Percentiles rank a stretch among this genome's conserved stretches.
Conservation (phyloP, 768 basidiomycete species). For the Phlebiopsis flavidoalba region DNA sequence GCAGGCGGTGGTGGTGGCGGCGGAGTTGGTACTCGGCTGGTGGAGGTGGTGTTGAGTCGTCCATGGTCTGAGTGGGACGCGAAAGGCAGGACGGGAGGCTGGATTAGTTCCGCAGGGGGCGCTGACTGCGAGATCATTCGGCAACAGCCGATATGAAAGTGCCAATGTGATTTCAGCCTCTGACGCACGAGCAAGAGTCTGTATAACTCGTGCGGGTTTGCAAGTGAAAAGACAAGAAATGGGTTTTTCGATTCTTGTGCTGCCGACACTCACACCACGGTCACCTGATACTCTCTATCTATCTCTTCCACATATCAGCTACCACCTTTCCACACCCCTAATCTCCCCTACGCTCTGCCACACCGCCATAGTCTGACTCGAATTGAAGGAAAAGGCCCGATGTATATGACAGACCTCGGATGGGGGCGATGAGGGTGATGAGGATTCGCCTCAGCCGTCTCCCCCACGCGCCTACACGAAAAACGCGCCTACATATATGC, state of each 20-base stretch:
- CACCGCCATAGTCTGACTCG: neutral
- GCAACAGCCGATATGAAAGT: too few species aligned
- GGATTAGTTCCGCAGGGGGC: neutral
- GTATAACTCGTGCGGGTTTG: neutral
- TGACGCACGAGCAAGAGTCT: neutral
- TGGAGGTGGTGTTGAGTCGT: slow-evolving; percentile 25
- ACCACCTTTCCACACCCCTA: neutral
- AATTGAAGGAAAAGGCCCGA: neutral
- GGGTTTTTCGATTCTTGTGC: neutral
- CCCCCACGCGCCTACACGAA: neutral
- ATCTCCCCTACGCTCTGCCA: neutral
- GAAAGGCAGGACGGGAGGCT: neutral
- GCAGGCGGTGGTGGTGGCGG: slow-evolving; percentile 45
- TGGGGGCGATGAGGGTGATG: slow-evolving; percentile 22
- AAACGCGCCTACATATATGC: slow-evolving; percentile 1
- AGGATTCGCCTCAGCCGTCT: neutral
- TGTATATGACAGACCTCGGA: slow-evolving; percentile 24
- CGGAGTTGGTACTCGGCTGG: slow-evolving; percentile 30
- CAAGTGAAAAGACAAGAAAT: neutral
- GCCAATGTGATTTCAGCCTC: neutral
- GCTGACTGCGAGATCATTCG: neutral
- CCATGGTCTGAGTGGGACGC: slow-evolving; percentile 18
- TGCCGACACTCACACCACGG: neutral
- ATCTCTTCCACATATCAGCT: neutral
- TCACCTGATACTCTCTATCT: neutral